Evolutionary conservation across 495 filamentous ascomycete genomes (phyloP).

Genomic region (Parathielavia appendiculata): DNA sequence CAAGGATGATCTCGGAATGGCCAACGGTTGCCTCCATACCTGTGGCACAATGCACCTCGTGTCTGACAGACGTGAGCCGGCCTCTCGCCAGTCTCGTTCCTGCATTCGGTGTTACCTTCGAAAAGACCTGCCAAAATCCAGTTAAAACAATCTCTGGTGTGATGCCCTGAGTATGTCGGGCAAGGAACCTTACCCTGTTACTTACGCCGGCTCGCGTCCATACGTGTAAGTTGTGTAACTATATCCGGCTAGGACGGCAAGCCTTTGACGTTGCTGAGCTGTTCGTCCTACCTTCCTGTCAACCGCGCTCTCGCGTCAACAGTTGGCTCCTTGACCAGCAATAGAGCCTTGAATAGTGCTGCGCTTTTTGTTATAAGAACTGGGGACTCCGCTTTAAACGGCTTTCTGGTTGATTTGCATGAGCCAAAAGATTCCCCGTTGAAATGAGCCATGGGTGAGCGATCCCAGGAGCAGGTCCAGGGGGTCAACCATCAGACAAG

Average conservation of each 20-base stretch:
- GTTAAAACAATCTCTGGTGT: neutral
- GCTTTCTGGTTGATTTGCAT: too few relatives aligned
- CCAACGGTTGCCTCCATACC: neutral
- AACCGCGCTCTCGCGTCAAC: neutral
- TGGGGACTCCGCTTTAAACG: too few relatives aligned
- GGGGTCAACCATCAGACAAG: neutral
- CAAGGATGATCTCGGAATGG: neutral
- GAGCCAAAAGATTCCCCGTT: too few relatives aligned
- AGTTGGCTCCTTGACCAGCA: neutral
- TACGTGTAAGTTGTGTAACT: neutral
- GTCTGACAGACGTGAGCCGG: conserved; percentile 8
- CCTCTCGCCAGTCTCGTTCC: neutral
- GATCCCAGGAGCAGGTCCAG: too few relatives aligned
- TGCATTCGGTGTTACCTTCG: conserved; percentile 7
- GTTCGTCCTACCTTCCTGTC: neutral
- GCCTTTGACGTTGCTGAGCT: neutral
- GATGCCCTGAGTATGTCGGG: too few relatives aligned
- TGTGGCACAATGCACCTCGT: neutral
- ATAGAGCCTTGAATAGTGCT: neutral
- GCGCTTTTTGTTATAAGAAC: too few relatives aligned
- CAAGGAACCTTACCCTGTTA: too few relatives aligned
- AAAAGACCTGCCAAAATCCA: too few relatives aligned
- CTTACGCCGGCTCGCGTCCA: neutral
- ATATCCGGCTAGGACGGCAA: neutral
- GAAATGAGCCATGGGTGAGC: too few relatives aligned